These are phyloP conservation scores for Butyriboletus loyo DNA, from an alignment of 768 basidiomycete species.

Conservation along the genomic window DNA sequence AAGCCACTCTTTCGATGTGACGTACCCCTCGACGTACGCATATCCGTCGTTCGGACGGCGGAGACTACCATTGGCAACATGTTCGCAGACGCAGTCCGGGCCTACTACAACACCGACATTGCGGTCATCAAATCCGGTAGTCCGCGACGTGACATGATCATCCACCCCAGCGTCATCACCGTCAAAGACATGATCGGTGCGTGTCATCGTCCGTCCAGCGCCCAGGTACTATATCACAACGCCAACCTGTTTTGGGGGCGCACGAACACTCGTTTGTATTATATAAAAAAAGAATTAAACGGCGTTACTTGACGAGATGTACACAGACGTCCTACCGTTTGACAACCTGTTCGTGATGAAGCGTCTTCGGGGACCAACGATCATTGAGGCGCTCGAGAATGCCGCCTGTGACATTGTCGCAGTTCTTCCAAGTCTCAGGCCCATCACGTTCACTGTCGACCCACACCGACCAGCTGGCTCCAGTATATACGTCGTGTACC, in stretches of 20 bases:
- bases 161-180: not conserved
- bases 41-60: not conserved
- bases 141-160: slow-evolving; percentile 6
- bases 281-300: no score
- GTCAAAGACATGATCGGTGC: slow-evolving; percentile 16
- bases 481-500: not conserved
- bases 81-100: slow-evolving; percentile 18
- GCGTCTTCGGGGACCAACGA: not conserved
- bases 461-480: not conserved
- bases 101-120: slow-evolving; percentile 16
- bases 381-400: slow-evolving; percentile 11
- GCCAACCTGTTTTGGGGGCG: not conserved
- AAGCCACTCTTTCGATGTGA: slow-evolving; percentile 1
- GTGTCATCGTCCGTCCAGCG: not conserved
- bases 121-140: slow-evolving; percentile 4
- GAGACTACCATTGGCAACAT: slow-evolving; percentile 5
- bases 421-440: slow-evolving; percentile 5
- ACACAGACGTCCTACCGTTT: slow-evolving; percentile 1
- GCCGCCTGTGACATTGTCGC: slow-evolving; percentile 1
- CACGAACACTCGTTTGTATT: no score
- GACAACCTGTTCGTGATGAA: slow-evolving; percentile 7
- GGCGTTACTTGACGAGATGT: no score
- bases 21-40: slow-evolving; percentile 5
- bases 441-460: not conserved
- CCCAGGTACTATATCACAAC: no score